Base-by-base conservation (phyloP, 305 asterid genomes). In the Fraxinus dipetala region DNA sequence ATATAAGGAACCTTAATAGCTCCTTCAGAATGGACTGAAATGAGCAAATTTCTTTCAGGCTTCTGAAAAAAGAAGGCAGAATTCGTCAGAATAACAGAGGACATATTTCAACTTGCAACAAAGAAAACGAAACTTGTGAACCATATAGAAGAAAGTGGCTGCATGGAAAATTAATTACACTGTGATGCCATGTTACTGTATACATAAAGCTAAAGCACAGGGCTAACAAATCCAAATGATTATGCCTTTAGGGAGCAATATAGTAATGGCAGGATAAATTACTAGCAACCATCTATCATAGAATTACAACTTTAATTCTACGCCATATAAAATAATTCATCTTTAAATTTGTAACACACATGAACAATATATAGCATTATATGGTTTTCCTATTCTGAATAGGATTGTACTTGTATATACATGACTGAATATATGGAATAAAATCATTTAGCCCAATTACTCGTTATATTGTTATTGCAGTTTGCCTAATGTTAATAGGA, bases 1-100 rank as follows among this genome's bases (percentile, higher is more conserved):
- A 18, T 11, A 84, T n/a, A 59, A 28, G 31, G 85, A 79, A 96
- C 99, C 97, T 96, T 96, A 74, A 89, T 91, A 84, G 97, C 98
- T 84, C 99, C 98, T 90, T 96, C 99, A 79, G 99, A 95, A 86
- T 93, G 98, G 80, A 96, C 94, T 78, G 98, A 92, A 79, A 96
- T 86, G 59, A 88, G 86, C 86, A 93, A 89, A 83, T 93, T 94
- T 81, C 99, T 91, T 90, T 91, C 95, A 77, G 92, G 95, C 86
- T 96, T 96, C 99, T 96, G 99, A 20, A 89, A 80, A 82, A 80
- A 81, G 73, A 78, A 6, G 56, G 84, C 69, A 63, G 76, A 83
- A 36, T 54, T 75, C 81, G 69, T 82, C 78, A 84, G 83, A 72
- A 78, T 72, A 79, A 74, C 69, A 78, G 70, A 83, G 65, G 84